Percentiles rank a stretch among this genome's conserved stretches.
phyloP scores from a whole-genome alignment of 768 basidiomycete genomes.

The Panaeolus papilionaceus region DNA sequence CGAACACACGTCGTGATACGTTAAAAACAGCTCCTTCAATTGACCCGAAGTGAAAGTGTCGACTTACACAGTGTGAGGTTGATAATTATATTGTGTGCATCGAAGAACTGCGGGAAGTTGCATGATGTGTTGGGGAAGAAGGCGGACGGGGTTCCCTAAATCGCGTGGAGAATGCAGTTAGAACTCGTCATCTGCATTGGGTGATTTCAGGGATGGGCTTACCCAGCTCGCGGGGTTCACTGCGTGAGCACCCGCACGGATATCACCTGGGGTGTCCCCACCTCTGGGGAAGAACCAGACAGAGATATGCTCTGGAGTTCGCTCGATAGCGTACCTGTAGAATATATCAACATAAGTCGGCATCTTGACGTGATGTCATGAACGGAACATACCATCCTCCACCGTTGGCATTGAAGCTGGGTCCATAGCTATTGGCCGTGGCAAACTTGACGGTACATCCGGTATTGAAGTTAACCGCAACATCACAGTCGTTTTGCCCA shows the following conservation, averaged over 20 bases:
- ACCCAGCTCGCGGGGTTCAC: constrained; percentile 54
- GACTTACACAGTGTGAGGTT: constrained; percentile 52
- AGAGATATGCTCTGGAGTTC: constrained; percentile 53
- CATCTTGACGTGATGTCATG: neutral
- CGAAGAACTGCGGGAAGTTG: constrained; percentile 60
- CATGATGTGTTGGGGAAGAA: constrained; percentile 66
- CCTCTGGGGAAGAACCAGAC: constrained; percentile 70
- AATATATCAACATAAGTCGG: neutral
- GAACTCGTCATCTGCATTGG: neutral
- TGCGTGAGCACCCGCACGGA: constrained; percentile 34
- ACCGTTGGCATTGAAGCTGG: constrained; percentile 57
- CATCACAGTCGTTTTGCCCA: constrained; percentile 47
- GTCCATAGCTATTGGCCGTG: constrained; percentile 51
- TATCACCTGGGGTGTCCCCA: constrained; percentile 44
- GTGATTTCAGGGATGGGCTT: neutral
- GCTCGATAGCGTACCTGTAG: constrained; percentile 59
- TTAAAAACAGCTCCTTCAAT: neutral
- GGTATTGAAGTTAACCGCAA: constrained; percentile 47
- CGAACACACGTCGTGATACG: neutral
- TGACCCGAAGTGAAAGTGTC: neutral
- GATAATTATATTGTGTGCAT: constrained; percentile 67
- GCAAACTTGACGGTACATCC: constrained; percentile 56
- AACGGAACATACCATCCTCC: constrained; percentile 56
- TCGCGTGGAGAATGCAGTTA: neutral
- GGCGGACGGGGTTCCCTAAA: constrained; percentile 60